Base-by-base conservation (phyloP, 257 asterid genomes). In the Solanum sparsipilum region DNA sequence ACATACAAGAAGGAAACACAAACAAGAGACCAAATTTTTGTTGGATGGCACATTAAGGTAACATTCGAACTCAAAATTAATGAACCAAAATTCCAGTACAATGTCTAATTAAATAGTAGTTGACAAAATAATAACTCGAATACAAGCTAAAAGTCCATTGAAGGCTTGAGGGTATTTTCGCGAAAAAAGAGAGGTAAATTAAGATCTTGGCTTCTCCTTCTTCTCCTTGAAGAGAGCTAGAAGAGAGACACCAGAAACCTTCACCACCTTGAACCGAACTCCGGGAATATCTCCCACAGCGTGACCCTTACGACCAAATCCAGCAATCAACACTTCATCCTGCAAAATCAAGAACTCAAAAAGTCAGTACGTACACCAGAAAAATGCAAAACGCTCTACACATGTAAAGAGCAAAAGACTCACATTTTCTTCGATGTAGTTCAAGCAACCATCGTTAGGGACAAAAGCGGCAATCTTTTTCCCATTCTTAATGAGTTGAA, bases 211-310 rank as follows among this genome's bases (percentile, higher is more conserved):
- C 79, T 93, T 94, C 87, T 94, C 96, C 92, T 93, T 94, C 81
- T 94, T 93, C 93, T 94, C 96, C 93, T 92, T 94, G 91, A 93
- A 94, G 84, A 92, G 94, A 76, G 96, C 96, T 44, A 93, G 89
- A 34, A 94, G 96, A 84, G 97, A 94, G 9, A 95, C 98, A 21
- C 98, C 97, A 21, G 97, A 95, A n/a, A 95, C 98, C 93, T 94
- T 95, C 88, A 95, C 98, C 86, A 95, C 98, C 95, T 95, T 95
- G 91, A 95, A 95, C 72, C 96, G 88, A 83, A 95, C 98, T 13
- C 98, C 98, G 2, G 98, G 97, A 90, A 95, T 95, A 95, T 95
- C 98, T 90, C 98, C 98, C 78, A 95, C 98, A 0, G 98, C 97
- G 25, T 95, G 98, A 74, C 97, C 98, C 84, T 95, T 95, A 34